Conservation (phyloP, 2,329 filamentous ascomycete genomes). For the Aspergillus sp. region DNA sequence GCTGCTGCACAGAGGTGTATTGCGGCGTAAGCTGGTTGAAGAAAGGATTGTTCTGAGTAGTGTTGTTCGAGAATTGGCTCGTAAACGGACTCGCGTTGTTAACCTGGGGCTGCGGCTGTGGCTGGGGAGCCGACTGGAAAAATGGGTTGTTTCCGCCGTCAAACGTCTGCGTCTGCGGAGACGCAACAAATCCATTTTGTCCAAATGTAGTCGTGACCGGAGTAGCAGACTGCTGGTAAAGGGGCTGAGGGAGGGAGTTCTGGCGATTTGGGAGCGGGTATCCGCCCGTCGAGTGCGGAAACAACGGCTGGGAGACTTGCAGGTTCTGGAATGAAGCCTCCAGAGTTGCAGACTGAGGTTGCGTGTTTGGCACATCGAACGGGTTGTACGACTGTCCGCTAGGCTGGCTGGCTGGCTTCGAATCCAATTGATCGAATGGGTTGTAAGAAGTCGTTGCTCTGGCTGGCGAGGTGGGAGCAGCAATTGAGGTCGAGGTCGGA, state of each 20-base stretch:
- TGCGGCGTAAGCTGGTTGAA: constrained; percentile 25
- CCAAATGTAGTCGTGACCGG: constrained; percentile 31
- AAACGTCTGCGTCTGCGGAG: constrained; percentile 29
- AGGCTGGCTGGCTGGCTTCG: constrained; percentile 30
- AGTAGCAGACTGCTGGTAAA: constrained; percentile 38
- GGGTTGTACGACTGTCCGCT: constrained; percentile 55
- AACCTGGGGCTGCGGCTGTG: constrained; percentile 19
- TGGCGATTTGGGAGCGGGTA: constrained; percentile 36
- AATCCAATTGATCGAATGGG: constrained; percentile 55
- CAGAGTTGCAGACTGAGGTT: constrained; percentile 35
- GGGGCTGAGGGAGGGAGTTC: constrained; percentile 31
- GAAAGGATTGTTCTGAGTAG: constrained; percentile 30
- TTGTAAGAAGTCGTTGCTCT: constrained; percentile 47
- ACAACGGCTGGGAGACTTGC: constrained; percentile 63
- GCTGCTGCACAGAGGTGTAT: constrained; percentile 12
- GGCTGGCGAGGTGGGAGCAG: constrained; percentile 13
- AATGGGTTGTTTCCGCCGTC: constrained; percentile 38
- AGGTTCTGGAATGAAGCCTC: constrained; percentile 70
- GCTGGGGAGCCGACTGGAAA: constrained; percentile 26
- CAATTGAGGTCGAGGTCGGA: constrained; percentile 14
- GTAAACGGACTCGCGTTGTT: constrained; percentile 13
- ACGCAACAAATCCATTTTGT: constrained; percentile 28
- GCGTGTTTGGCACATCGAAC: constrained; percentile 48
- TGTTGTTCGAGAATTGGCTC: constrained; percentile 14
- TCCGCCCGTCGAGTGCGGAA: constrained; percentile 69